Base-by-base conservation (phyloP, 2,329 filamentous ascomycete species). In the Alternaria panax region DNA sequence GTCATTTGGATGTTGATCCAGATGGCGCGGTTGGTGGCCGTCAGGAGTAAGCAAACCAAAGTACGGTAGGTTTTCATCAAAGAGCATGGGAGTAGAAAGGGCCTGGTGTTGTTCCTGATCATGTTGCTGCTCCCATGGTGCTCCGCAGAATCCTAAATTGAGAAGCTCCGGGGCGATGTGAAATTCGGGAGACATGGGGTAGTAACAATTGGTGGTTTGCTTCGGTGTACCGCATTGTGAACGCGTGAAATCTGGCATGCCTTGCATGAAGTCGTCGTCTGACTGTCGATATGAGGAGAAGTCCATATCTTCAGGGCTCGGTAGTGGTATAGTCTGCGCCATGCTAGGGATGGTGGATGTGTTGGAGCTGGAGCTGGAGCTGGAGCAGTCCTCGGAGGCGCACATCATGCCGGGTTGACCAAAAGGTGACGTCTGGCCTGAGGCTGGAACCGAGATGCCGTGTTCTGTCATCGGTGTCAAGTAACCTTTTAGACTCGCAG, bases 11-110 rank as follows among this genome's bases (percentile, higher is more conserved):
- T 53, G 40, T 22, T 51, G 54, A 38, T 57, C 48, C 7, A 24
- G 47, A 45, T 57, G 47, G 24, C 18, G n/a, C 28, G 40, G 16
- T 24, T 30, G 24, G 14, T 38, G 47, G 12, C 51, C 41, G 2
- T 52, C 47, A 9, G 47, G 54, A 7, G 47, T 57, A 14, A 57
- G 48, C 8, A 57, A 46, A 38, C 48, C 54, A 57, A 46, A 57
- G 47, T 57, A 57, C 3, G 54, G 54, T 3, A 53, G 40, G 24
- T 32, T 47, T 40, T 57, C 48, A 4, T 45, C 24, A 5, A 53
- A 40, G n/a, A 40, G 24, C 30, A 40, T 46, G 16, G 47, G n/a
- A 9, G 46, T 45, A 28, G 54, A 45, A n/a, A 27, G 18, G 2
- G 20, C 12, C 22, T 45, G 27, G 20, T 43, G 18, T 22, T 57